Evolutionary conservation across 805 yeast species (phyloP), one percentile per base, ranked within the genome.

Genomic region (Candida multigemmis): DNA sequence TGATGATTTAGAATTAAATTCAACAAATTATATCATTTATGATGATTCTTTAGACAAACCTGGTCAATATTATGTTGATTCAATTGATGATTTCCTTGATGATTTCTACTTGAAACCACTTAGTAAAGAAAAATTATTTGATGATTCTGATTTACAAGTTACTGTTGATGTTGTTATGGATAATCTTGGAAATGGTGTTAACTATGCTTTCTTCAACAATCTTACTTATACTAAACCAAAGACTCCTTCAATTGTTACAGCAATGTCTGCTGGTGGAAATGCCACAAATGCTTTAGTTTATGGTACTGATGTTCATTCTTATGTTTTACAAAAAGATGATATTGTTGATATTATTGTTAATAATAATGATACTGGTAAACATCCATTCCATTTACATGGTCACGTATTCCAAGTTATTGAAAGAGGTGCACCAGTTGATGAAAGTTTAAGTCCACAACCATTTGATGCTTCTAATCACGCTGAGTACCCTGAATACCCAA

Each of bases 331-430:
- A 31, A 46, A 61, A 4, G 71, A 70, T 26, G 83, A 78, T 26
- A 68, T 77, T 21, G 65, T 87, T 24, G 95, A 86, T 41, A 54
- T 86, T 23, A 80, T 84, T 1, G 48, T 86, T 23, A 80, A 84
- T 47, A 87, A 86, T 46, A 65, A 63, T 43, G 96, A 86, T 49
- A 76, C 79, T 4, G 82, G 85, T 33, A 75, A 75, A 37, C 87
- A 78, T 50, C 85, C 85, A 13, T 78, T 78, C 72, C 87, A 78
- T 49, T 63, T 78, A 40, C 87, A 78, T 43, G 87, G 87, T 10
- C 86, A 78, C 45, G 65, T 51, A 25, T 77, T 78, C 61, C 85
- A 77, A 53, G 50, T 78, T 13, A 55, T 78, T 21, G 63, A 63
- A 26, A 68, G 74, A 46, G 71, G 73, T 3, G 56, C 48, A 12